Base-by-base conservation (phyloP, 345 rosid genomes). In the Toxicodendron radicans region DNA sequence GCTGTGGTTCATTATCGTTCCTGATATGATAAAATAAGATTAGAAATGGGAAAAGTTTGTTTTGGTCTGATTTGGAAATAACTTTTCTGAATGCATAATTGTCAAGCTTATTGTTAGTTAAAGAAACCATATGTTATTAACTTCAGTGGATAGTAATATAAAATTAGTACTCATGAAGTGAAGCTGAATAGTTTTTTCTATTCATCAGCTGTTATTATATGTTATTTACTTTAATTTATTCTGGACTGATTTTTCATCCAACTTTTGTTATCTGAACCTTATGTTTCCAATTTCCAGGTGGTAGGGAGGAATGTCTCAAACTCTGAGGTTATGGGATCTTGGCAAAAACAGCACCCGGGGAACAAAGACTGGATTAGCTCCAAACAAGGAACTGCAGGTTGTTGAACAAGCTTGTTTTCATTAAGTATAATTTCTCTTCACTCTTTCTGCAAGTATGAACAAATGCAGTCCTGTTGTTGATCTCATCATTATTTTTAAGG, bases 331-430 rank as follows among this genome's bases (percentile, higher is more conserved):
- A 54, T 21, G n/a, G 88, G 85, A 72, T 68, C 87, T 59, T 76
- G 83, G 82, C 84, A 79, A 68, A 83, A 86, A 67, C 86, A 81
- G 64, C 32, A 72, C 17, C 43, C 69, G 11, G 87, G 76, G 74
- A 85, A 79, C 75, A 83, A 81, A 77, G 76, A 60, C 18, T 83
- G 91, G 93, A 38, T 38, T 38, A 80, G 66, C 45, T 69, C 61
- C 66, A 86, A 82, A 66, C 87, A 83, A 63, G 91, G 88, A 54
- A 74, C 68, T 70, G 58, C 80, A 80, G 86, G 91, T 90, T 70
- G 63, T 81, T 83, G 46, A 64, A 74, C 76, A 66, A 20, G 58
- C 57, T 72, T 73, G 66, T 41, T 67, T 68, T 38, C 10, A 13
- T 8, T 51, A 5, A 23, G 20, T 21, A 38, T 18, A 6, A 23